phyloP scores from a whole-genome alignment of 2,329 filamentous ascomycete species.

The Aplosporella prunicola region DNA sequence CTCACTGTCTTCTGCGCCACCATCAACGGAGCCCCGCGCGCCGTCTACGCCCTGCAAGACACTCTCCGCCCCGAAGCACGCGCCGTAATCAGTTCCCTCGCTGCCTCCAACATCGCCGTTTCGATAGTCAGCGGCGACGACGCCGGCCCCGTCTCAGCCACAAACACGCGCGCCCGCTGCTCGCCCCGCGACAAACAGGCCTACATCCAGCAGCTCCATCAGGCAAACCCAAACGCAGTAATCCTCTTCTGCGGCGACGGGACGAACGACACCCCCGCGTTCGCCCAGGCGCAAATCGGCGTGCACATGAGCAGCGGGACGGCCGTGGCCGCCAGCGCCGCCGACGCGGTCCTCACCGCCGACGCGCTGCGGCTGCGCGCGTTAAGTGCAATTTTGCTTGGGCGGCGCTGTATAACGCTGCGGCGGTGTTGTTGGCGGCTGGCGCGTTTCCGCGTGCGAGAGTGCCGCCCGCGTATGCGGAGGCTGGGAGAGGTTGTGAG shows the following conservation, averaged over 20 bases:
- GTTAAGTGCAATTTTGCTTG: conserved; percentile 69
- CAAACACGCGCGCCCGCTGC: conserved; percentile 36
- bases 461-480: conserved; percentile 55
- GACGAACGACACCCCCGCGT: conserved; percentile 66
- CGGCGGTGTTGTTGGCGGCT: conserved; percentile 56
- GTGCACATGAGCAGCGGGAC: conserved; percentile 51
- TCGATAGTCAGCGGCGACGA: conserved; percentile 52
- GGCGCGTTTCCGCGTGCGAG: conserved; percentile 52
- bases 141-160: conserved; percentile 34
- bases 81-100: conserved; percentile 43
- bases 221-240: not conserved
- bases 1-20: conserved; percentile 33
- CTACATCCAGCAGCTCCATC: conserved; percentile 35
- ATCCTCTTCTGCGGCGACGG: conserved; percentile 60
- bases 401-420: conserved; percentile 60
- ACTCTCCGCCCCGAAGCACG: conserved; percentile 42
- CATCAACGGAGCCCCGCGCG: conserved; percentile 33
- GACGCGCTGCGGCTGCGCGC: too few species aligned
- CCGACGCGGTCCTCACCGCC: conserved; percentile 37
- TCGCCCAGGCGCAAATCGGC: conserved; percentile 62
- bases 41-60: conserved; percentile 43
- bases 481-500: conserved; percentile 65
- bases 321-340: conserved; percentile 57
- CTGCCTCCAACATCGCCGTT: conserved; percentile 36
- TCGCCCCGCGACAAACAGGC: conserved; percentile 46